Percentiles rank a stretch among this genome's conserved stretches.
These are phyloP conservation scores for Platanthera zijinensis DNA, from an alignment of 106 monocot species.

Conservation along the genomic window DNA sequence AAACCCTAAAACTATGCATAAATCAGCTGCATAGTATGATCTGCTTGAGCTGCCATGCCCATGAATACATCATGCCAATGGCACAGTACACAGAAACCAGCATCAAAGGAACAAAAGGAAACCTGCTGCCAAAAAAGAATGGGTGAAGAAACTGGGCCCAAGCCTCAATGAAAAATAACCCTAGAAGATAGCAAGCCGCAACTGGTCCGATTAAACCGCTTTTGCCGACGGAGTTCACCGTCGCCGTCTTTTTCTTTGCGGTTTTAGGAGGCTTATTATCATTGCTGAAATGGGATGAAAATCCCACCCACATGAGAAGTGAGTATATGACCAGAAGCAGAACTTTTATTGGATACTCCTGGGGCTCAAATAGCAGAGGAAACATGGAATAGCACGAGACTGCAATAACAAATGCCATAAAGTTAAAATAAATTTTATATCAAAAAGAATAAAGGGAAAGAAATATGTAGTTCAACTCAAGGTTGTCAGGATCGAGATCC, in stretches of 20 bases:
- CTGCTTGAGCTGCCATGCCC: constrained; percentile 74
- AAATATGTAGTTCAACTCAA: no score
- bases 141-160: constrained; percentile 74
- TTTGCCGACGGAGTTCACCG: background rate
- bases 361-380: constrained; percentile 75
- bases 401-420: constrained; percentile 27
- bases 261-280: background rate
- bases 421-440: background rate
- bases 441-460: background rate
- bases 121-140: constrained; percentile 40
- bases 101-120: constrained; percentile 89
- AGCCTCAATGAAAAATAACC: constrained; percentile 53
- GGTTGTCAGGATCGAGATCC: no score
- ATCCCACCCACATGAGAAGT: constrained; percentile 44
- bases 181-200: constrained; percentile 39
- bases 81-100: constrained; percentile 71
- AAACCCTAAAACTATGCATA: background rate
- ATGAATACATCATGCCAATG: constrained; percentile 86
- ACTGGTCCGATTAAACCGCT: constrained; percentile 34
- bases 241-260: background rate
- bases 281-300: constrained; percentile 39
- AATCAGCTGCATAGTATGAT: constrained; percentile 44
- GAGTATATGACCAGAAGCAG: constrained; percentile 45
- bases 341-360: constrained; percentile 79
- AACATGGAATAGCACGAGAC: constrained; percentile 96